Evolutionary conservation across 1,284 basidiomycete genomes (phyloP).

Genomic region (Thelephora terrestris): DNA sequence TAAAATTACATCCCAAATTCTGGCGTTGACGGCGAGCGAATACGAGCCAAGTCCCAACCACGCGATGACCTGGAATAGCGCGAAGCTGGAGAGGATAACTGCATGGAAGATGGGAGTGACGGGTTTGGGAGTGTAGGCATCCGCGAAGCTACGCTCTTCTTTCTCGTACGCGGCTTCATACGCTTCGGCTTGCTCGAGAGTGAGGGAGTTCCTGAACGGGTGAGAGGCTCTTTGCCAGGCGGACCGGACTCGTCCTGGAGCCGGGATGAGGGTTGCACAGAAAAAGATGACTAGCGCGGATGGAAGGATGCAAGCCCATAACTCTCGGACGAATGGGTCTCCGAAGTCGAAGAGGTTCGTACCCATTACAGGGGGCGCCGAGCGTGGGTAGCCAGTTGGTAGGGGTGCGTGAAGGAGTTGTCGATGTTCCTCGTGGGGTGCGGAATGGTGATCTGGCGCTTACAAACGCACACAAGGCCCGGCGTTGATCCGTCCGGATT

Average conservation of each 20-base stretch:
- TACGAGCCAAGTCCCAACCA: slow-evolving; percentile 44
- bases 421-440: too few species aligned
- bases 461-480: too few species aligned
- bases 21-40: slow-evolving; percentile 20
- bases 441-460: too few species aligned
- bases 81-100: slow-evolving; percentile 37
- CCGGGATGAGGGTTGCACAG: slow-evolving; percentile 28
- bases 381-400: neutral
- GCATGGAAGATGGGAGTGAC: slow-evolving; percentile 45
- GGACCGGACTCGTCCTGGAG: slow-evolving; percentile 19
- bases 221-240: slow-evolving; percentile 21
- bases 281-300: slow-evolving; percentile 36
- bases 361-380: slow-evolving; percentile 3
- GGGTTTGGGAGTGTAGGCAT: slow-evolving; percentile 8
- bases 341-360: slow-evolving; percentile 33
- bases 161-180: slow-evolving; percentile 23
- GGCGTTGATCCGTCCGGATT: too few species aligned
- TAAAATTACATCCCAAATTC: slow-evolving; percentile 22
- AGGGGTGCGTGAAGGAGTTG: too few species aligned
- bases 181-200: slow-evolving; percentile 49
- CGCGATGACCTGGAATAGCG: slow-evolving; percentile 36
- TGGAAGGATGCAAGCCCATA: slow-evolving; percentile 48
- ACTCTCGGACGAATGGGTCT: slow-evolving; percentile 40
- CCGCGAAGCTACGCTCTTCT: slow-evolving; percentile 15
- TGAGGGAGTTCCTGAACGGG: slow-evolving; percentile 41